Percentiles rank a stretch among this genome's conserved stretches.
These are phyloP conservation scores for Leccinum pachyderme DNA, from an alignment of 1,284 basidiomycete genomes.

Conservation along the genomic window DNA sequence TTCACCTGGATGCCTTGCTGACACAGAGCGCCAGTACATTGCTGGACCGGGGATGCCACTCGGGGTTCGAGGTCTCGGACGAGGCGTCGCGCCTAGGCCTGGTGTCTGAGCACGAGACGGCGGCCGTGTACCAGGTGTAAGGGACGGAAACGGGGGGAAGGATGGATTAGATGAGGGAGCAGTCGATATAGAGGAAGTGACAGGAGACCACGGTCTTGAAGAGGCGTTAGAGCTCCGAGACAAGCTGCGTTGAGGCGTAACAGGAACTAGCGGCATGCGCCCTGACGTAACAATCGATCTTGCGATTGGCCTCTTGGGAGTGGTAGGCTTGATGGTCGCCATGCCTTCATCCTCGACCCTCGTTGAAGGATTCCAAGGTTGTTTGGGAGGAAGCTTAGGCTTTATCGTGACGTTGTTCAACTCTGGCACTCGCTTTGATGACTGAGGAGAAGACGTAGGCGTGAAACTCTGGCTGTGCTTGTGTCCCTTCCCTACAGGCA, in stretches of 20 bases:
- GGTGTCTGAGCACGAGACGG: conserved; percentile 39
- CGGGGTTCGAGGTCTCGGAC: conserved; percentile 71
- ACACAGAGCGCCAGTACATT: conserved; percentile 47
- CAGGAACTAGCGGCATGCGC: conserved; percentile 48
- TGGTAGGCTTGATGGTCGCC: conserved; percentile 47
- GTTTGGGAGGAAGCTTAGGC: conserved; percentile 38
- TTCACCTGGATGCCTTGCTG: conserved; percentile 48
- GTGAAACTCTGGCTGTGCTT: conserved; percentile 70
- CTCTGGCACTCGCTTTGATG: conserved; percentile 33
- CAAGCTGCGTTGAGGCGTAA: conserved; percentile 51
- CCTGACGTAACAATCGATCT: conserved; percentile 40
- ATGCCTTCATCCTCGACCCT: conserved; percentile 55
- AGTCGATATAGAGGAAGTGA: conserved; percentile 70
- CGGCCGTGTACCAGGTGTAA: conserved; percentile 42
- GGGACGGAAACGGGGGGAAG: conserved; percentile 41
- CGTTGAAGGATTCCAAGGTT: conserved; percentile 78
- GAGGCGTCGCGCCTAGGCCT: conserved; percentile 45
- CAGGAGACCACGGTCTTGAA: conserved; percentile 76
- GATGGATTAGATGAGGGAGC: conserved; percentile 56
- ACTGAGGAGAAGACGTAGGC: conserved; percentile 58
- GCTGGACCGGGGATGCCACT: conserved; percentile 69
- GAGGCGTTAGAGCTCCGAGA: conserved; percentile 75
- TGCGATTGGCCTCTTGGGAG: conserved; percentile 49
- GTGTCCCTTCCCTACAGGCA: conserved; percentile 54
- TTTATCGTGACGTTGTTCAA: conserved; percentile 45